Evolutionary conservation across 768 basidiomycete species (phyloP), one percentile per base, ranked within the genome.

Genomic region (Termitomyces sp.): DNA sequence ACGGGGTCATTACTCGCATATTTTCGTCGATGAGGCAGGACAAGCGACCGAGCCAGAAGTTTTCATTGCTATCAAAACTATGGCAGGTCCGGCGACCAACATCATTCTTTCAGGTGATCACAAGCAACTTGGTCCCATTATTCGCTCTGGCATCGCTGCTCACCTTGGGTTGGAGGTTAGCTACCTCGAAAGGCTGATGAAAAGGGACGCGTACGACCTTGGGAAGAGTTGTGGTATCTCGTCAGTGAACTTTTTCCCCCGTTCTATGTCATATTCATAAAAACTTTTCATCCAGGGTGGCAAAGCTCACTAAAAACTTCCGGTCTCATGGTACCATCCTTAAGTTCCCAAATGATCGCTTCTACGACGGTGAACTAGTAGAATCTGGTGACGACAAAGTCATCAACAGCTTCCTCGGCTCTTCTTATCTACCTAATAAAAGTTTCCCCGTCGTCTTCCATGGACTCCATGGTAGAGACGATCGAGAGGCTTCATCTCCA

Each of bases 11-110:
- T 89, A 82, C 65, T 77, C 73, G 9, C 84, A 89, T 58, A 83
- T 89, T 14, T 85, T 89, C 63, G 68, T 86, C 9, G 86, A 89
- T 60, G 86, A 89, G 64, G 86, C 86, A 0, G 86, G 84, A 0
- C 86, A 89, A 62, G 85, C 85, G 2, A 84, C 82, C 0, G 87
- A 89, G 65, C 84, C 86, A 0, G 86, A 88, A 64, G 74, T 75
- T 0, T 83, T 86, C 68, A 75, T 86, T 15, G 71, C 80, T 0
- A 78, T 88, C 69, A 84, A 84, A 69, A 82, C 80, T 0, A 74
- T 86, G 67, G 80, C 83, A 0, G 73, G 78, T 53, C 66, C 65
- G 4, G 54, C 62, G 0, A 89, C 86, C 0, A 84, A 81, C 48
- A 67, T 89, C 26, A 66, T 89, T 3, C 71, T 90, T 0, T 80